phyloP scores from a whole-genome alignment of 176 grass and related monocot species.

The Paspalum vaginatum region DNA sequence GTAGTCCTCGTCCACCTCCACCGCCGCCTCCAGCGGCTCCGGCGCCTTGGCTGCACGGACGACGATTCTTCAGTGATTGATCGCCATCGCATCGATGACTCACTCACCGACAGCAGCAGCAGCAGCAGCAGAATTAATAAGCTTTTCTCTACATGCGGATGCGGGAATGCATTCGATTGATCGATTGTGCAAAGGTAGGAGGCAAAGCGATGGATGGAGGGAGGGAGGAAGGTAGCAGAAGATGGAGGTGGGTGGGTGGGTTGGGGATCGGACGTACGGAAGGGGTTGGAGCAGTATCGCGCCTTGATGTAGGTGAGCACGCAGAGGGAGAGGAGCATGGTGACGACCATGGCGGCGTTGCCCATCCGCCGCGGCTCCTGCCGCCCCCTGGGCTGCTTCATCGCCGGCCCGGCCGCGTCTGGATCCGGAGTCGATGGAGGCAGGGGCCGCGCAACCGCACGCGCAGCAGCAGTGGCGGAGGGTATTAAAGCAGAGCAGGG shows the following conservation, averaged over 20 bases:
- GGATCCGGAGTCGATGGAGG: too few species aligned
- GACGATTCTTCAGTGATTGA: too few species aligned
- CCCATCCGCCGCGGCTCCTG: conserved; percentile 54
- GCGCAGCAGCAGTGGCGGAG: neutral
- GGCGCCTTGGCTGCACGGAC: conserved; percentile 41
- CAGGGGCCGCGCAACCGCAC: too few species aligned
- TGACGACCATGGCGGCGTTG: conserved; percentile 59
- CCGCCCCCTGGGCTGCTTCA: conserved; percentile 51
- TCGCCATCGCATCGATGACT: too few species aligned
- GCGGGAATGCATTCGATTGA: neutral
- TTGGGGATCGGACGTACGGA: conserved; percentile 34
- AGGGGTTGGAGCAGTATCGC: conserved; percentile 57
- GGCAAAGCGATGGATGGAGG: neutral
- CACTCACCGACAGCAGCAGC: too few species aligned
- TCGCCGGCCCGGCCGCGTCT: too few species aligned
- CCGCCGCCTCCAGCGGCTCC: conserved; percentile 35
- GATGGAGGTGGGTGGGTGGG: neutral
- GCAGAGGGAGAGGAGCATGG: conserved; percentile 70
- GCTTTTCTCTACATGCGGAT: too few species aligned
- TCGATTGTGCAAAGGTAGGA: neutral
- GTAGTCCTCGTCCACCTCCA: conserved; percentile 61
- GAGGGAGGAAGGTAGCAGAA: neutral
- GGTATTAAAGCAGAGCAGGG: conserved; percentile 36
- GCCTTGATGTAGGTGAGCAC: conserved; percentile 69
- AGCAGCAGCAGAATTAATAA: neutral